Base-by-base conservation (phyloP, 441 rosid genomes). In the Omphalea diandra region DNA sequence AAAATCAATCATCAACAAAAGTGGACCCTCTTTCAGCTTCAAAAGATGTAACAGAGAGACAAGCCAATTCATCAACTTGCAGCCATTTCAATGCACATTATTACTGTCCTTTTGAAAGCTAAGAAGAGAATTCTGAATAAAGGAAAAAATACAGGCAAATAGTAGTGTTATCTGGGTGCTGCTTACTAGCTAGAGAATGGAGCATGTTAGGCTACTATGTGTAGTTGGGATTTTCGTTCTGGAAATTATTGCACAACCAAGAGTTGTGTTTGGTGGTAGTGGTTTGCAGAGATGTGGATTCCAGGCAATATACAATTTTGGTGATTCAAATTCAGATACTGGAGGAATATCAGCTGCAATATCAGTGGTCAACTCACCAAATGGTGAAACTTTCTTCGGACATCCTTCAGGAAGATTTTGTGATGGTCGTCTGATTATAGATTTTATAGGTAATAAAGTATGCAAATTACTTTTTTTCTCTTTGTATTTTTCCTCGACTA, bases 251-350 rank as follows among this genome's bases (percentile, higher is more conserved):
- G 31, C 62, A 44, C 58, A 59, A 47, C 10, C 66, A 24, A 24
- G 6, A 32, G 29, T 35, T 26, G 77, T 67, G 43, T 22, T 35
- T 38, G 44, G 67, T 32, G 31, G 59, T 14, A 54, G 12, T 3
- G 50, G 31, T 8, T 65, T 35, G 40, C 41, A 55, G 46, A 40
- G 72, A 66, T 88, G 97, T 71, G 68, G 59, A 55, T 93, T 90
- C 69, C 91, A 84, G 26, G 91, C 91, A 27, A 49, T 86, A 5
- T 89, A 79, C 76, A 93, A 90, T 75, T 93, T 90, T 15, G 98
- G 93, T 20, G 96, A 93, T 83, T 90, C 94, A 4, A 93, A 93
- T 76, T 93, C 94, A 0, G 98, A 93, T 73, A 85, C 90, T 0
- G 94, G 97, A 68, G 92, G 75, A 41, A 76, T 72, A 57, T 83